Conservation (phyloP, 75 land plant species). For the Sequoiadendron giganteum region DNA sequence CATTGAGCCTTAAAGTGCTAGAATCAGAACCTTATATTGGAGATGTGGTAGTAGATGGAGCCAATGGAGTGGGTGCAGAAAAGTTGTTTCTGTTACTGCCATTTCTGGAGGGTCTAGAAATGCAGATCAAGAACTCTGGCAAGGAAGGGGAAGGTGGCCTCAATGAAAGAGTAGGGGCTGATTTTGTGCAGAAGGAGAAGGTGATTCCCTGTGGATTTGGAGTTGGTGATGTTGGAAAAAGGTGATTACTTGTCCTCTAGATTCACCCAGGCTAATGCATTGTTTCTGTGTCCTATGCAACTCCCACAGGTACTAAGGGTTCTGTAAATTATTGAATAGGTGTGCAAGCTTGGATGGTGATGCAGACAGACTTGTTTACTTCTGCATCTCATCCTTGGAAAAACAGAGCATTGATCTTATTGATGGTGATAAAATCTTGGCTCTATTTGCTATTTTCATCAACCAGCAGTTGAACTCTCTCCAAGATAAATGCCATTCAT, state of each 20-base stretch:
- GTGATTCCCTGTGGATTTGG: slow-evolving; percentile 65
- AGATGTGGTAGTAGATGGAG: slow-evolving; percentile 80
- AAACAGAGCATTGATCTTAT: slow-evolving; percentile 50
- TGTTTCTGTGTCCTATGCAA: not conserved
- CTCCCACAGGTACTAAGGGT: not conserved
- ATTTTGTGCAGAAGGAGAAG: slow-evolving; percentile 97
- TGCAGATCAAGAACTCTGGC: slow-evolving; percentile 80
- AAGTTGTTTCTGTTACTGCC: slow-evolving; percentile 54
- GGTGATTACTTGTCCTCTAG: slow-evolving; percentile 39
- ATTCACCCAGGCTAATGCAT: slow-evolving; percentile 3
- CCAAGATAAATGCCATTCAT: slow-evolving; percentile 14
- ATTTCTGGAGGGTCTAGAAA: slow-evolving; percentile 36
- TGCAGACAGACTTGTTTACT: slow-evolving; percentile 95
- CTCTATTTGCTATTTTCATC: slow-evolving; percentile 81
- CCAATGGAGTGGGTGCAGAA: slow-evolving; percentile 93
- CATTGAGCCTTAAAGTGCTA: slow-evolving; percentile 33
- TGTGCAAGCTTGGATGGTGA: slow-evolving; percentile 99
- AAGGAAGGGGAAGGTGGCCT: slow-evolving; percentile 74
- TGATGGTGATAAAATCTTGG: slow-evolving; percentile 96
- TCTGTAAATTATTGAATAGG: slow-evolving; percentile 35
- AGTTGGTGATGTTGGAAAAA: slow-evolving; percentile 49
- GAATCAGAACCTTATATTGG: slow-evolving; percentile 3
- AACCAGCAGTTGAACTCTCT: slow-evolving; percentile 64
- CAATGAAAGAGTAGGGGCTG: slow-evolving; percentile 94
- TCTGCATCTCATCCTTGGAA: slow-evolving; percentile 28